Evolutionary conservation across 2,329 filamentous ascomycete species (phyloP), one percentile per base, ranked within the genome.

Genomic region (Exophiala mesophila): DNA sequence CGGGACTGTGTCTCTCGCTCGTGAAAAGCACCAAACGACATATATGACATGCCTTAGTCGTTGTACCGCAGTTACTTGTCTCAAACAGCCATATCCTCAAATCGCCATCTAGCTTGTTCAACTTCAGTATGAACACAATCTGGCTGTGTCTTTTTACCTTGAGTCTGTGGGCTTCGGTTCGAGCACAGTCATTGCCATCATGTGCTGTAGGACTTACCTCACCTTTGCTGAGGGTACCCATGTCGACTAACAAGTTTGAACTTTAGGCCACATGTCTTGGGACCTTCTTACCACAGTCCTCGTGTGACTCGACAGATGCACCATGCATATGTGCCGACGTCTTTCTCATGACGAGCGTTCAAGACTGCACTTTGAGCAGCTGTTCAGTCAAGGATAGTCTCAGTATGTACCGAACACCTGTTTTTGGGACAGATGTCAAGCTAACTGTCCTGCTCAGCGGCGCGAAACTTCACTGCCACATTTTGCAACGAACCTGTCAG

Each of bases 381-480:
- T 40, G 38, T 23, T 31, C 38, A 9, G 20, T 40, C 28, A 40
- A 40, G 31, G 38, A 40, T 12, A 34, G 29, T 24, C 38, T 40
- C 9, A 15, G 38, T 40, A 24, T 31, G 38, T 29, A 6, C 29
- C 29, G 6, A 6, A 6, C 23, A 26, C 7, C 12, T 12, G 23
- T n/a, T n/a, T n/a, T n/a, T n/a, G n/a, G n/a, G n/a, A n/a, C n/a
- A n/a, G n/a, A n/a, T n/a, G n/a, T n/a, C n/a, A n/a, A n/a, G n/a
- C n/a, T n/a, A n/a, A n/a, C n/a, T 26, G 23, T 42, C n/a, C 34
- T 44, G 35, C 28, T 34, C 18, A 38, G 45, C 38, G 16, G 45
- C 45, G 9, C 45, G 21, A 38, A 50, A 50, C 38, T 39, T 32
- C 29, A 50, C 47, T 4, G 19, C 30, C 8, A 41, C 33, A 23